Base-by-base conservation (phyloP, 2,329 filamentous ascomycete species). In the Monosporascus sp. region DNA sequence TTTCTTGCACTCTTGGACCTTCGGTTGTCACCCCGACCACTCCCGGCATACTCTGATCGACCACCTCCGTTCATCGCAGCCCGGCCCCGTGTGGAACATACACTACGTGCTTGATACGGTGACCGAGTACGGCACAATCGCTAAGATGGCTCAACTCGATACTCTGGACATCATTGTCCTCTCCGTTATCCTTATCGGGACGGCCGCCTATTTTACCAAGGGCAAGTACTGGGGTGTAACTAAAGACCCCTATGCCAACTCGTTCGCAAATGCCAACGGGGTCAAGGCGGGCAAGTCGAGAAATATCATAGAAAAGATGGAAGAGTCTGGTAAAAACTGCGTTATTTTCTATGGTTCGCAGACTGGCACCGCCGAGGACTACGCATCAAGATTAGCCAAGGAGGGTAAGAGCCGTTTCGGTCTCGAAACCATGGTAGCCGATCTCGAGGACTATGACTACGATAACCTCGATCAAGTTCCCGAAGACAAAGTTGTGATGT, bases 311-410 rank as follows among this genome's bases (percentile, higher is more conserved):
- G 89, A 97, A 79, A 96, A 96, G 76, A 88, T 99, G 85, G 89
- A 97, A 22, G 91, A 97, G 76, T 86, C 84, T 11, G 87, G 86
- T 72, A 99, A 97, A 78, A 97, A 99, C 76, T 97, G 93, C 72
- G 87, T 99, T 60, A 88, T 99, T 65, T 97, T 99, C 79, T 99
- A 97, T 70, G 94, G 94, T 61, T 99, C 94, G 34, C 94, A 99
- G 76, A 99, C 94, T 20, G 94, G 94, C 65, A 99, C 94, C 41
- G 94, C 94, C 48, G 95, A 99, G 75, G 94, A 99, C 72, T 99
- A 99, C 68, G 95, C 94, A 60, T 96, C 93, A 14, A 84, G 95
- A 63, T 78, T 99, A 62, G 91, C 94, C 60, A 99, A 99, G 80
- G 94, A 99, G 74, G 94, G 94, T 66, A 93, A 93, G 72, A 96